These are phyloP conservation scores for Kockiozyma suomiensis DNA, from an alignment of 805 yeast genomes.

Conservation along the genomic window DNA sequence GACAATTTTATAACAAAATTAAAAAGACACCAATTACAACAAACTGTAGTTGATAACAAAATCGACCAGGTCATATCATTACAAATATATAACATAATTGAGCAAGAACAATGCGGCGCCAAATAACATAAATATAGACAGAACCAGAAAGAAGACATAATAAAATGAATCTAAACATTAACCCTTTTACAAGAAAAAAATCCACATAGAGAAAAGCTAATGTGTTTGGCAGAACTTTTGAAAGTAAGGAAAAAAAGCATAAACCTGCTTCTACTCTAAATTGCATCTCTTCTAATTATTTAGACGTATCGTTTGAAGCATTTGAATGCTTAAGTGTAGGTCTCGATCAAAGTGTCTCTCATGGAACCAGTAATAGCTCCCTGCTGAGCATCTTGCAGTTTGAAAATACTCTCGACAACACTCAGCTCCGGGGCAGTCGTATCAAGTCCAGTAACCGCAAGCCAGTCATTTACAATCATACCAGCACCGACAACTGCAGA, in stretches of 20 bases:
- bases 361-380: constrained; percentile 80
- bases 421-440: constrained; percentile 98
- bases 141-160: not conserved
- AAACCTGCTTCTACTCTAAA: not conserved
- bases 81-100: constrained; percentile 2
- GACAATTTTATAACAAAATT: not conserved
- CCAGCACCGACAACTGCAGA: constrained; percentile 98
- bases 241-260: not conserved
- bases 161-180: too few relatives aligned
- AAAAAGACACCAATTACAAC: not conserved
- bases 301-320: too few relatives aligned
- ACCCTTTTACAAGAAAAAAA: too few relatives aligned
- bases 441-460: constrained; percentile 94
- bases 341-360: constrained; percentile 90
- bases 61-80: constrained; percentile 1
- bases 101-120: constrained; percentile 10
- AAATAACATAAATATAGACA: not conserved
- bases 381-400: constrained; percentile 88
- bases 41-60: not conserved
- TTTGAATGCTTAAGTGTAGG: constrained; percentile 61
- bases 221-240: not conserved
- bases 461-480: constrained; percentile 97
- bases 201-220: too few relatives aligned
- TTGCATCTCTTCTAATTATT: too few relatives aligned
- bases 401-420: constrained; percentile 94